Evolutionary conservation across 192 early-diverging fungal species (phyloP).

Genomic region (Coemansia sp.): DNA sequence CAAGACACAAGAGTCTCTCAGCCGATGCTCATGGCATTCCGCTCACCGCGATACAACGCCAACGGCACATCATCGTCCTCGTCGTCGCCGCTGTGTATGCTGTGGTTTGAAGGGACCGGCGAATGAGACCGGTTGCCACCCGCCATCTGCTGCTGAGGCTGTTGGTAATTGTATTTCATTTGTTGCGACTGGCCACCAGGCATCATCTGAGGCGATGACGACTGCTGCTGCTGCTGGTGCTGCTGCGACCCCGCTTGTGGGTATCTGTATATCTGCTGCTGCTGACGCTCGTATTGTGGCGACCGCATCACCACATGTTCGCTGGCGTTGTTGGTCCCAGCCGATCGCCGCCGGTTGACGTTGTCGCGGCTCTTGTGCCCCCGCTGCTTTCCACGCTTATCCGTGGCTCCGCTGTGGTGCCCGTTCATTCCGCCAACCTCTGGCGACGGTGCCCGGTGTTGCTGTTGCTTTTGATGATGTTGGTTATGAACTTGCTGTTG

Average conservation of each 20-base stretch:
- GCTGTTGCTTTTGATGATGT: slow-evolving; percentile 1
- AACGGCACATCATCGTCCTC: slow-evolving; percentile 67
- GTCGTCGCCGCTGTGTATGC: slow-evolving; percentile 37
- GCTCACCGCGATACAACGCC: slow-evolving; percentile 58
- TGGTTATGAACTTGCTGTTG: slow-evolving; percentile 1
- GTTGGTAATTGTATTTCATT: slow-evolving; percentile 4
- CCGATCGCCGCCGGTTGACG: slow-evolving; percentile 33
- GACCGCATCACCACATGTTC: slow-evolving; percentile 49
- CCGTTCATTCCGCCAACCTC: slow-evolving; percentile 2
- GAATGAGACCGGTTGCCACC: slow-evolving; percentile 15
- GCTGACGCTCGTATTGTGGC: slow-evolving; percentile 55
- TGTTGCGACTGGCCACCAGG: neutral
- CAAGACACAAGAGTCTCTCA: neutral
- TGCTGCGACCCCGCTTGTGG: slow-evolving; percentile 10
- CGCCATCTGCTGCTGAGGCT: slow-evolving; percentile 9
- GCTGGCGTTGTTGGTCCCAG: slow-evolving; percentile 12
- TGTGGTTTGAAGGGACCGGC: slow-evolving; percentile 4
- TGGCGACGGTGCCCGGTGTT: slow-evolving; percentile 8
- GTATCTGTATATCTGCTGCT: slow-evolving; percentile 54
- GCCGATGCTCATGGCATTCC: slow-evolving; percentile 48
- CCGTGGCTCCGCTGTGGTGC: neutral
- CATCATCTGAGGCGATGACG: slow-evolving; percentile 1
- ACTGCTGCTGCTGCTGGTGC: slow-evolving; percentile 4
- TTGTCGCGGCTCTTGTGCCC: slow-evolving; percentile 35
- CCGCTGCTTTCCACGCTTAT: slow-evolving; percentile 18